These are phyloP conservation scores for Picea abies DNA, from an alignment of 83 land plant species.

Conservation along the genomic window DNA sequence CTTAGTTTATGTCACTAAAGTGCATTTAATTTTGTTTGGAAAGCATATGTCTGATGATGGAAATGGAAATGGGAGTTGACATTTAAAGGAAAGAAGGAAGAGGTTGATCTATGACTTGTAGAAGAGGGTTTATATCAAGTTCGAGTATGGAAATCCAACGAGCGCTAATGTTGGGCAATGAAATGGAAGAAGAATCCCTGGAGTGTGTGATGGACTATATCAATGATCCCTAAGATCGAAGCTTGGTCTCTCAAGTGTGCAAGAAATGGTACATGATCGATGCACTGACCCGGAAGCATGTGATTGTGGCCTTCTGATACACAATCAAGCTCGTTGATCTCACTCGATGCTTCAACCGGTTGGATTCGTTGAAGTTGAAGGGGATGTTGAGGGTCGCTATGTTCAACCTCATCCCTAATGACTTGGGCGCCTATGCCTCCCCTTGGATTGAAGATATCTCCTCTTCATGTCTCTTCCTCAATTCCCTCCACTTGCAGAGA, in stretches of 20 bases:
- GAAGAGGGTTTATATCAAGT: too few species aligned
- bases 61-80: too few species aligned
- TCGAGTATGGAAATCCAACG: too few species aligned
- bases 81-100: too few species aligned
- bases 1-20: too few species aligned
- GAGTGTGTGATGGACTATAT: constrained; percentile 43
- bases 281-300: constrained; percentile 40
- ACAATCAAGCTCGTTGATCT: constrained; percentile 21
- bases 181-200: constrained; percentile 28
- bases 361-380: constrained; percentile 34
- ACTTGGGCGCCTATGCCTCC: constrained; percentile 45
- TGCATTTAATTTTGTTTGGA: too few species aligned
- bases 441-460: constrained; percentile 37
- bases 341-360: constrained; percentile 22
- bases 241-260: constrained; percentile 56
- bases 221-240: constrained; percentile 33
- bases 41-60: too few species aligned
- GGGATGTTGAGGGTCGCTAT: constrained; percentile 45
- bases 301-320: constrained; percentile 59
- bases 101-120: too few species aligned
- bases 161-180: too few species aligned
- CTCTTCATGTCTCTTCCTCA: not conserved
- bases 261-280: constrained; percentile 53
- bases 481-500: constrained; percentile 32
- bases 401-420: constrained; percentile 23